Percentiles rank a stretch among this genome's conserved stretches.
These are phyloP conservation scores for Penicillium daleae DNA, from an alignment of 495 filamentous ascomycete species.

Conservation along the genomic window DNA sequence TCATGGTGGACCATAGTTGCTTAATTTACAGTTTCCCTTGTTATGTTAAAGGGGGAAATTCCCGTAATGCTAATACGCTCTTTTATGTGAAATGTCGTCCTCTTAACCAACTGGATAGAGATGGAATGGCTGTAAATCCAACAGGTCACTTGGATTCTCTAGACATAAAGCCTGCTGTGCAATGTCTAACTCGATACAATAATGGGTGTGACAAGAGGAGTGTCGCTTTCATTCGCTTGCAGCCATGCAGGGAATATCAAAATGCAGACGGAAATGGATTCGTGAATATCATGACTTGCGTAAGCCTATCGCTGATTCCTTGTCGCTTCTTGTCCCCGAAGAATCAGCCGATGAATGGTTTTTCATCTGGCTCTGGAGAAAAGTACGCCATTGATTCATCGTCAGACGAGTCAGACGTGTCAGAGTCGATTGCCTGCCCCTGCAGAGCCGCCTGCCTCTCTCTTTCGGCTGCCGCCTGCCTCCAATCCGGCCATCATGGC, in stretches of 20 bases:
- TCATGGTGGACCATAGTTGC: no score
- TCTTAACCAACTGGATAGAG: background rate
- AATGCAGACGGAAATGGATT: background rate
- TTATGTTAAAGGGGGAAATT: no score
- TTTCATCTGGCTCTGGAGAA: background rate
- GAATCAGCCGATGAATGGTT: background rate
- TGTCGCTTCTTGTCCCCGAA: background rate
- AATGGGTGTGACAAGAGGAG: no score
- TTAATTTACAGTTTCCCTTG: no score
- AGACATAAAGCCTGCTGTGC: background rate
- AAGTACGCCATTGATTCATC: background rate
- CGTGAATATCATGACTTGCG: background rate
- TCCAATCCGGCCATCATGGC: slow-evolving; percentile 1
- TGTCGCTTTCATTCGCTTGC: background rate
- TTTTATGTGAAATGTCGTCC: no score
- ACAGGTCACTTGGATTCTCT: background rate
- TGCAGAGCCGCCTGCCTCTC: background rate
- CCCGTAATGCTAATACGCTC: no score
- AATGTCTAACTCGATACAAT: no score
- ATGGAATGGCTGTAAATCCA: background rate
- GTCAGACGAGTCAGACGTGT: slow-evolving; percentile 4
- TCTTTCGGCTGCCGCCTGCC: slow-evolving; percentile 1
- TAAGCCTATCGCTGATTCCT: no score
- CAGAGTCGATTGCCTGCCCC: background rate
- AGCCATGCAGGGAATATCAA: no score